Evolutionary conservation across 1,284 basidiomycete species (phyloP), one percentile per base, ranked within the genome.

Genomic region (Cerrena zonata): DNA sequence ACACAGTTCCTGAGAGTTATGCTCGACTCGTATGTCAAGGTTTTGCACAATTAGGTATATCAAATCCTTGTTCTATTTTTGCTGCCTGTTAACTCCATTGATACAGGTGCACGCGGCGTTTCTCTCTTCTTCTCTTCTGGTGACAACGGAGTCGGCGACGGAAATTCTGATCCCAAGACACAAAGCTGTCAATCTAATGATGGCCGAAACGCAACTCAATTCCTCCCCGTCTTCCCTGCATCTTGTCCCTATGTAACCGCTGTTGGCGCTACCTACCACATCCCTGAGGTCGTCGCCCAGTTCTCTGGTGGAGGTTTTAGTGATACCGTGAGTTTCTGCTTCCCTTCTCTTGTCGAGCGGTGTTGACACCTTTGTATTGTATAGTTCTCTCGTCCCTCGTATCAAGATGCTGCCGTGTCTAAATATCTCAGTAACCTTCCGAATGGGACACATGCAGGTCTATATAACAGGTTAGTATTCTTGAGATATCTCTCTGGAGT

Each of bases 301-400:
- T 80, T 80, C 63, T 82, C 80, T 39, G 85, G 86, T 5, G 86
- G 84, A 50, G 86, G 86, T 2, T 86, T 86, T 68, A 80, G 77
- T 58, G 72, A 84, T 60, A 73, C 76, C 50, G 77, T 80, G 51
- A 57, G 69, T 63, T 45, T 3, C 13, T 24, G 30, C 30, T 30
- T 19, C 18, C 37, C 26, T n/a, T 45, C 45, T 13, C 19, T 4
- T 7, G 4, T 10, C 4, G 26, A n/a, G 18, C 15, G 30, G 13
- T 49, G 7, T 3, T 5, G 11, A 13, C 22, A 37, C 36, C 11
- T 18, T n/a, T 34, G 26, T 18, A 7, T 25, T 30, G 19, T n/a
- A 3, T 22, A 83, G 75, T 86, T 84, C 65, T 22, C 66, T 21
- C 72, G 76, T 11, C 84, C 84, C 0, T 13, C 45, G 0, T 88